Evolutionary conservation across 108 stramenopile species (phyloP), one percentile per base, ranked within the genome.

Genomic region (Conticribra weissflogii): DNA sequence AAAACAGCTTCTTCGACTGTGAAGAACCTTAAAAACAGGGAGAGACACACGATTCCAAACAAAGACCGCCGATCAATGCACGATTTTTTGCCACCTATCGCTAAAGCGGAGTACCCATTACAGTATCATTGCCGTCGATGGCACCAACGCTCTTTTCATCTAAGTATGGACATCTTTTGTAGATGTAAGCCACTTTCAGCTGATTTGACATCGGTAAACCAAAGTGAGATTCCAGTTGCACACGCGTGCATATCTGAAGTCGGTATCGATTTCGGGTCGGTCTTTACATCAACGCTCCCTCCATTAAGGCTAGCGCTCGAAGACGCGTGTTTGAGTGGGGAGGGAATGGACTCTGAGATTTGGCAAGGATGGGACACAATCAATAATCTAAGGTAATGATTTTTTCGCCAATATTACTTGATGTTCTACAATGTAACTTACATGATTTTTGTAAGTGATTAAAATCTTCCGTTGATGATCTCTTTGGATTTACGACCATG

Each of bases 131-230:
- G 90, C 56, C 85, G 88, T n/a, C 57, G 66, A 24, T 79, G 78
- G 78, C 54, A 85, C 32, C 78, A 84, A 24, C 78, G 82, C 22
- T 81, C 86, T 50, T 78, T 76, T 15, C 24, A 30, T 25, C 86
- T 78, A 17, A 55, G 59, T 32, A 56, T 90, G 33, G 82, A 82
- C 63, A 84, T 88, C 52, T 79, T 88, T 32, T 85, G 86, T 18
- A 72, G 88, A 48, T 92, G 90, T 69, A 95, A 92, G 62, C 93
- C 90, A 4, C 58, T 92, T 19, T 70, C 85, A 17, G 72, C 81
- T 24, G 55, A 81, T 48, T 63, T 59, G 15, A 59, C 55, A 24
- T 86, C 85, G 57, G 56, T 91, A 30, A 85, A 87, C 47, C 85
- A 85, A 59, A 87, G 87, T 24, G 81, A 77, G 46, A 69, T 90